These are phyloP conservation scores for Asterophora lycoperdoides DNA, from an alignment of 768 basidiomycete genomes.

Conservation along the genomic window DNA sequence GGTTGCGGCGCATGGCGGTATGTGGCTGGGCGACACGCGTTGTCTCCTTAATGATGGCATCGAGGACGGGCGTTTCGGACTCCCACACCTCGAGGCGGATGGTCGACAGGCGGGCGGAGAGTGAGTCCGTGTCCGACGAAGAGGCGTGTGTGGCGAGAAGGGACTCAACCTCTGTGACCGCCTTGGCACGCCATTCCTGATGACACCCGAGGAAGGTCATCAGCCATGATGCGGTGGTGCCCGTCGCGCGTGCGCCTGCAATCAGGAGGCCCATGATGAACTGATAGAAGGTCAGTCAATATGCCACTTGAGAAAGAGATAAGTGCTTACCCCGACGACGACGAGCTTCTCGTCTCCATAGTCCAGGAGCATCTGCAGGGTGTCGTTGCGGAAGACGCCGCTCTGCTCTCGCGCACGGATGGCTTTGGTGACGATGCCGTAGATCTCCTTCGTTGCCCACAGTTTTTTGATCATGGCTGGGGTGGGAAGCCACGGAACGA, in stretches of 20 bases:
- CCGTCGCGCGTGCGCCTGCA: constrained; percentile 77
- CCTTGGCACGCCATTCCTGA: constrained; percentile 59
- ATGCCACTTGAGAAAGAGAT: constrained; percentile 2
- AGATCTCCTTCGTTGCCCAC: constrained; percentile 71
- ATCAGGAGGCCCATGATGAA: constrained; percentile 81
- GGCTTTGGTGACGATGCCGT: constrained; percentile 58
- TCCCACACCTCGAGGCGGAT: constrained; percentile 73
- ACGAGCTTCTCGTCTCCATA: constrained; percentile 62
- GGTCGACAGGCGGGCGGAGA: constrained; percentile 46
- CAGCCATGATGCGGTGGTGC: constrained; percentile 76
- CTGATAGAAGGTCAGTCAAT: constrained; percentile 29
- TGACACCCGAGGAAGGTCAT: constrained; percentile 68
- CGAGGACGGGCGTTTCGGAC: constrained; percentile 61
- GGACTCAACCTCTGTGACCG: constrained; percentile 53
- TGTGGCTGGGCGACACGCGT: constrained; percentile 77
- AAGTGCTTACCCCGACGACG: constrained; percentile 59
- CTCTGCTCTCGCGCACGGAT: constrained; percentile 55
- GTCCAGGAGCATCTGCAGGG: constrained; percentile 72
- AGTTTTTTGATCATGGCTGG: constrained; percentile 69
- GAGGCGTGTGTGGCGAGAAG: constrained; percentile 41
- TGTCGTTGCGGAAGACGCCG: constrained; percentile 57
- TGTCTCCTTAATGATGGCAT: constrained; percentile 72
- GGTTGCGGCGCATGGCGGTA: constrained; percentile 74
- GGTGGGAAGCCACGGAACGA: constrained; percentile 74
- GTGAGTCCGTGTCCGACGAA: constrained; percentile 24